A percentile compares a stretch with the other conserved stretches of the same genome.
These are phyloP conservation scores for Ogataea methylovora DNA, from an alignment of 805 yeast species.

Conservation along the genomic window DNA sequence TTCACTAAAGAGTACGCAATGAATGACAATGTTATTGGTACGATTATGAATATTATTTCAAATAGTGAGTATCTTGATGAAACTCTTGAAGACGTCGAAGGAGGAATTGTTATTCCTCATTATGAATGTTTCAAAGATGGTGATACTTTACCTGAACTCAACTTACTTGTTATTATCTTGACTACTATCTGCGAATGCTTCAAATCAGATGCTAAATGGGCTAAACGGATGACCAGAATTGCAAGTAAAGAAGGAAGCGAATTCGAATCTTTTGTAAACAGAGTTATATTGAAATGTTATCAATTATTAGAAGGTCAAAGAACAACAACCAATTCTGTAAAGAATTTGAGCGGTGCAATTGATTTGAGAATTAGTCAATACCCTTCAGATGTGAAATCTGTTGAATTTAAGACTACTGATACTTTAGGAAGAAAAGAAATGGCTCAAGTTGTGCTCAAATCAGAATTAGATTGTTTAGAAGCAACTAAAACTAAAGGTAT, in stretches of 20 bases:
- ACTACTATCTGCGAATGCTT: constrained; percentile 28
- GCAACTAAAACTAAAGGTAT: constrained; percentile 25
- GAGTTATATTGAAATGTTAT: constrained; percentile 51
- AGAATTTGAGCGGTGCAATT: constrained; percentile 27
- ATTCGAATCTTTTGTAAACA: constrained; percentile 29
- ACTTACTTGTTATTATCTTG: constrained; percentile 45
- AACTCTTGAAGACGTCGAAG: constrained; percentile 21
- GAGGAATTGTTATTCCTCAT: constrained; percentile 40
- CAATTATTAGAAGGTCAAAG: constrained; percentile 48
- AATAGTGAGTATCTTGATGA: constrained; percentile 26
- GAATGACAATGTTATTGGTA: constrained; percentile 25
- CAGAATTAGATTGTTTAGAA: constrained; percentile 47
- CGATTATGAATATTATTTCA: constrained; percentile 29
- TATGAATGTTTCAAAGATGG: constrained; percentile 57
- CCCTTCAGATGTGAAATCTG: constrained; percentile 24
- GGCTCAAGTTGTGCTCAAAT: constrained; percentile 48
- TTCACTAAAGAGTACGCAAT: constrained; percentile 22
- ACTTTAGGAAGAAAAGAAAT: constrained; percentile 25
- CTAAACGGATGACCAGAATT: constrained; percentile 18
- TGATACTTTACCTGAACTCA: constrained; percentile 52
- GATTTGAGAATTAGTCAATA: constrained; percentile 36
- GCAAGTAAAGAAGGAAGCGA: constrained; percentile 13
- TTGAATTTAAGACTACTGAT: constrained; percentile 11
- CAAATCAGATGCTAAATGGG: constrained; percentile 24
- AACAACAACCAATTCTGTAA: constrained; percentile 31